Evolutionary conservation across 495 filamentous ascomycete genomes (phyloP).

Genomic region (Venustampulla echinocandica): DNA sequence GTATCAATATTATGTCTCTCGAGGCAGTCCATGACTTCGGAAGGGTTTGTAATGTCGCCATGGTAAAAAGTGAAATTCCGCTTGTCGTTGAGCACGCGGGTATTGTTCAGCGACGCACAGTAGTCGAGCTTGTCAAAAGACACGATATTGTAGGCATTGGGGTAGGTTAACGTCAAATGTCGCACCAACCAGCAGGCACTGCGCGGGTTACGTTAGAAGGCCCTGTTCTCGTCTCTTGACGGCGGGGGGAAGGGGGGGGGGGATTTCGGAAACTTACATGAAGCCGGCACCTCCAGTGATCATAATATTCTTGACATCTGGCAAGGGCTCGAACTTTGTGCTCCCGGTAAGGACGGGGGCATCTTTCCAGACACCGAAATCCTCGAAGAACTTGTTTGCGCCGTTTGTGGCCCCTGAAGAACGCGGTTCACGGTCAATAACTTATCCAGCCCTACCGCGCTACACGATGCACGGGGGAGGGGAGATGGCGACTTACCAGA

Average conservation of each 20-base stretch:
- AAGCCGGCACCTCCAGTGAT: slow-evolving; percentile 66
- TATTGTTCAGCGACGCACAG: slow-evolving; percentile 65
- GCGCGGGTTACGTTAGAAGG: slow-evolving; percentile 12
- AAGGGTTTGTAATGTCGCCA: slow-evolving; percentile 57
- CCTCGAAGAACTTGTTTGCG: slow-evolving; percentile 35
- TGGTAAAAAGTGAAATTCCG: slow-evolving; percentile 68
- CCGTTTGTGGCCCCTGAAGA: slow-evolving; percentile 4
- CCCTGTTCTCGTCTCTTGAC: no score
- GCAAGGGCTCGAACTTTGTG: slow-evolving; percentile 52
- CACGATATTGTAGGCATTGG: slow-evolving; percentile 59
- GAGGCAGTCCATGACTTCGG: slow-evolving; percentile 50
- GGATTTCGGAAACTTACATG: no score
- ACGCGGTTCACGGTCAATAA: neutral
- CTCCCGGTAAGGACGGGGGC: slow-evolving; percentile 55
- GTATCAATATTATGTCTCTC: slow-evolving; percentile 58
- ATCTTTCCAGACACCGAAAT: slow-evolving; percentile 52
- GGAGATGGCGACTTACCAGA: no score
- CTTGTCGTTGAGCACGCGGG: slow-evolving; percentile 45
- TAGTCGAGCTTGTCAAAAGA: slow-evolving; percentile 74
- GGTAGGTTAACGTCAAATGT: slow-evolving; percentile 58
- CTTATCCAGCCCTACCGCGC: no score
- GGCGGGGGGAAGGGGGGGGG: no score
- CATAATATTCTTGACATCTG: slow-evolving; percentile 62
- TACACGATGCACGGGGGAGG: no score
- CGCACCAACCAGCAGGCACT: slow-evolving; percentile 67